Conservation (phyloP, 768 basidiomycete genomes). For the Candolleomyces aberdarensis region DNA sequence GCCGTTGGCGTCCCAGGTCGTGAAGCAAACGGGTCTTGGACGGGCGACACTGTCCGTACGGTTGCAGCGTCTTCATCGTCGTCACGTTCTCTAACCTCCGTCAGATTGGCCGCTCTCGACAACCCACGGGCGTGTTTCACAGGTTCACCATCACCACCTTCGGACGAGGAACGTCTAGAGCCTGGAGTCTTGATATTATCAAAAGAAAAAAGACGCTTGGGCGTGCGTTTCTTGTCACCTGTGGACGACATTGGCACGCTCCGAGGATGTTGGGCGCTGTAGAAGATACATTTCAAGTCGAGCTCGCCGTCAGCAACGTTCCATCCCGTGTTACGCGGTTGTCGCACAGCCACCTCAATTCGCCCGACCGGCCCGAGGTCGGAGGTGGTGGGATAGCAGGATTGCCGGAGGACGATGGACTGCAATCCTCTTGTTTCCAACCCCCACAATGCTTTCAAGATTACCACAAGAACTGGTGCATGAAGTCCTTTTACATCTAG, state of each 20-base stretch:
- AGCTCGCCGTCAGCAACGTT: background rate
- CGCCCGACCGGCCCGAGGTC: no score
- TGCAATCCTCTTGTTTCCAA: background rate
- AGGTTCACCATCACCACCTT: background rate
- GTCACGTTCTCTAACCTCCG: background rate
- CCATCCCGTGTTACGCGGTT: no score
- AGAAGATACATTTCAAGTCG: background rate
- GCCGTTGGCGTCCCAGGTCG: background rate
- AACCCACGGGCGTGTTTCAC: background rate
- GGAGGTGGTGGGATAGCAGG: no score
- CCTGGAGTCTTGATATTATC: slow-evolving; percentile 7
- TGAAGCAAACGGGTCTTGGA: slow-evolving; percentile 7
- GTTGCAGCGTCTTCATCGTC: background rate
- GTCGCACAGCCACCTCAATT: no score
- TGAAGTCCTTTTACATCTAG: slow-evolving; percentile 10
- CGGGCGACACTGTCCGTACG: background rate
- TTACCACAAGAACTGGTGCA: background rate
- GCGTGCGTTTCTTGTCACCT: slow-evolving; percentile 1
- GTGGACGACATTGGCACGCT: slow-evolving; percentile 6
- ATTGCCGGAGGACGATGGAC: no score
- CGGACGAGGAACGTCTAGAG: slow-evolving; percentile 3
- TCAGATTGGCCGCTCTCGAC: slow-evolving; percentile 4
- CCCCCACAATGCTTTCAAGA: background rate
- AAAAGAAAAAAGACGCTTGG: slow-evolving; percentile 6
- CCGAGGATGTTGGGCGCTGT: background rate